Conservation (phyloP, 78 protist genomes). For the Tieghemostelium lacteum region DNA sequence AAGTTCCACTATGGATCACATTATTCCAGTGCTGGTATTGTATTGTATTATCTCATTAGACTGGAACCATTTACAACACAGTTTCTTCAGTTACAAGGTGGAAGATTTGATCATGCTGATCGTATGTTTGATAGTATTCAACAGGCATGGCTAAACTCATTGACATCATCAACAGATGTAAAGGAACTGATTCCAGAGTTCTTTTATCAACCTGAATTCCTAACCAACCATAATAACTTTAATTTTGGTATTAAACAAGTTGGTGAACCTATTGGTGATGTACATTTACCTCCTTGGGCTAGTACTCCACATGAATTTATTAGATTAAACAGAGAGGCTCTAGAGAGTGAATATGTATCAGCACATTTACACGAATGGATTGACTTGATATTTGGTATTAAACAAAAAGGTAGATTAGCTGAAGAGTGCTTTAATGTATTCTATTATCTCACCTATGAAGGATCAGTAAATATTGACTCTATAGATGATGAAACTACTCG, state of each 20-base stretch:
- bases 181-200: constrained; percentile 95
- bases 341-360: constrained; percentile 94
- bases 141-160: constrained; percentile 83
- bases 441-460: constrained; percentile 92
- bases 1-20: constrained; percentile 90
- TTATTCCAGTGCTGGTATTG: constrained; percentile 85
- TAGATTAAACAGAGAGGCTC: constrained; percentile 88
- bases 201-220: constrained; percentile 92
- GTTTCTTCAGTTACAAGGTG: constrained; percentile 91
- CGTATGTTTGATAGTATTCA: constrained; percentile 93
- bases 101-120: constrained; percentile 96
- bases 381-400: constrained; percentile 96
- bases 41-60: constrained; percentile 91
- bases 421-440: constrained; percentile 93
- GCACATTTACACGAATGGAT: constrained; percentile 95
- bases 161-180: constrained; percentile 85
- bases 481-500: constrained; percentile 66
- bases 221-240: constrained; percentile 82
- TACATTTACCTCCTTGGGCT: constrained; percentile 97
- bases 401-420: constrained; percentile 94
- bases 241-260: constrained; percentile 91
- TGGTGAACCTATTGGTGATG: constrained; percentile 84
- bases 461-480: constrained; percentile 76
- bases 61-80: constrained; percentile 96
- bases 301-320: constrained; percentile 89